Conservation (phyloP, 2,329 filamentous ascomycete species). For the Trichophyton mentagrophytes region DNA sequence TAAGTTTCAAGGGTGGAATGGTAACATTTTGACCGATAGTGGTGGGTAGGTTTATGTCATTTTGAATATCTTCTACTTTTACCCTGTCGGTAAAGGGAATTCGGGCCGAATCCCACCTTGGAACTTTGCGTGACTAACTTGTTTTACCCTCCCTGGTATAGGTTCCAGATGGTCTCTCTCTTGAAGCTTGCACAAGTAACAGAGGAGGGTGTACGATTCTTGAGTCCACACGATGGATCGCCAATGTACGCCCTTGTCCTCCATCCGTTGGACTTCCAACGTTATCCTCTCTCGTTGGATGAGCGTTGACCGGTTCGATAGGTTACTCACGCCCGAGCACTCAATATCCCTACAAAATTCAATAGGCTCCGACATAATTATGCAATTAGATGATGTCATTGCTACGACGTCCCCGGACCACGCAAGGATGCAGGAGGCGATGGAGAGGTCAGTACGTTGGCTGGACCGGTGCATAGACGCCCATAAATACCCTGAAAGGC, state of each 20-base stretch:
- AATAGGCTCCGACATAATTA: conserved; percentile 96
- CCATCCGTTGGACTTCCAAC: neutral
- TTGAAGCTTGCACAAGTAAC: conserved; percentile 87
- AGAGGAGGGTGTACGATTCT: conserved; percentile 86
- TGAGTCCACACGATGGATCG: conserved; percentile 88
- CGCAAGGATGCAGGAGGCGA: conserved; percentile 80
- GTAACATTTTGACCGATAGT: conserved; percentile 76
- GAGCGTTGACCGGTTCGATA: conserved; percentile 16
- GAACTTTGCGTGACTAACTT: conserved; percentile 1
- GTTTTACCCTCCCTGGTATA: conserved; percentile 26
- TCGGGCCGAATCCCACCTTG: neutral
- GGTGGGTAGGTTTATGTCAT: conserved; percentile 31
- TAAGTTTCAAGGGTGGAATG: conserved; percentile 84
- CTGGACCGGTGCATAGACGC: conserved; percentile 86
- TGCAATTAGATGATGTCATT: conserved; percentile 98
- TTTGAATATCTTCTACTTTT: neutral
- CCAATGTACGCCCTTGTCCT: conserved; percentile 52
- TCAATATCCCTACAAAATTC: conserved; percentile 93
- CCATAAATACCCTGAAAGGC: conserved; percentile 66
- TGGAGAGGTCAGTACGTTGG: conserved; percentile 90
- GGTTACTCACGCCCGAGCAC: conserved; percentile 88
- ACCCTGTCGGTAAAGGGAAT: neutral
- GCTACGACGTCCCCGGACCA: conserved; percentile 88
- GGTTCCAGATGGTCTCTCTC: conserved; percentile 97
- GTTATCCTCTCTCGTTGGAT: neutral